Evolutionary conservation across 2,329 filamentous ascomycete genomes (phyloP).

Genomic region (Colletotrichum zoysiae): DNA sequence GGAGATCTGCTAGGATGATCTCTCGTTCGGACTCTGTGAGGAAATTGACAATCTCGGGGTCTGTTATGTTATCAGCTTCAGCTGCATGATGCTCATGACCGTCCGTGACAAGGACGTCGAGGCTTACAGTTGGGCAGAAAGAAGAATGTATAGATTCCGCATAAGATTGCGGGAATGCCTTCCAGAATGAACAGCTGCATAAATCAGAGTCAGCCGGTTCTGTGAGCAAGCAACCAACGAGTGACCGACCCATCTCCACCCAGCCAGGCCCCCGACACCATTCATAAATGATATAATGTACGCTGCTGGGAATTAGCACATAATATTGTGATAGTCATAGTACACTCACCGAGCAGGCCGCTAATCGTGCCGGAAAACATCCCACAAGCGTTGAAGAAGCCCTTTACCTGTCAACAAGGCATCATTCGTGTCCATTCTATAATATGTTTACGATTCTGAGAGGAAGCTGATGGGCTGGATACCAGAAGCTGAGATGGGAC

Average conservation of each 20-base stretch:
- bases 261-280: conserved; percentile 44
- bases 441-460: conserved; percentile 47
- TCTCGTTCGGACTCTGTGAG: conserved; percentile 44
- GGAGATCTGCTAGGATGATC: conserved; percentile 43
- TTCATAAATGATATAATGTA: conserved; percentile 49
- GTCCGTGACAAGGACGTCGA: not conserved
- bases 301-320: conserved; percentile 18
- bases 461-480: conserved; percentile 48
- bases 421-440: not conserved
- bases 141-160: conserved; percentile 45
- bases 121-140: conserved; percentile 45
- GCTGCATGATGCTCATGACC: not conserved
- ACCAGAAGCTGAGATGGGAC: conserved; percentile 51
- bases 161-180: conserved; percentile 45
- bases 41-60: conserved; percentile 45
- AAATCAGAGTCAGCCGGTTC: not conserved
- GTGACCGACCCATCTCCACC: conserved; percentile 46
- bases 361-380: conserved; percentile 51
- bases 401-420: conserved; percentile 35
- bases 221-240: too few relatives aligned
- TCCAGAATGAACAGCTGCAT: conserved; percentile 47
- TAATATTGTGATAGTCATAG: fast-evolving
- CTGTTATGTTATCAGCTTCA: conserved; percentile 13
- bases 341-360: conserved; percentile 43
- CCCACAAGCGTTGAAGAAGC: conserved; percentile 51